These are phyloP conservation scores for Coemansia sp. DNA, from an alignment of 192 early-diverging fungal species.

Conservation along the genomic window DNA sequence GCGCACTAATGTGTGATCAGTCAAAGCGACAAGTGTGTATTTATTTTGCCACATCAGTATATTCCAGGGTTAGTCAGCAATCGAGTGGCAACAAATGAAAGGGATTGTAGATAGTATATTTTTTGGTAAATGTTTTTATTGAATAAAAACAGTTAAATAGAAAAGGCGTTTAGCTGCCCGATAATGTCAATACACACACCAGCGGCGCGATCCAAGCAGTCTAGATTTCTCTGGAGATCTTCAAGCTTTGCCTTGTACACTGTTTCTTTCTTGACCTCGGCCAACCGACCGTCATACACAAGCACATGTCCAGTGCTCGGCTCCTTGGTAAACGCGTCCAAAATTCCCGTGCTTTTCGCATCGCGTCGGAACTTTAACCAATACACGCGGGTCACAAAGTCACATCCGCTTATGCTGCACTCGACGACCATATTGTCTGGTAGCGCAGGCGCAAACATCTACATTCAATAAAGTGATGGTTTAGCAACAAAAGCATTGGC, in stretches of 20 bases:
- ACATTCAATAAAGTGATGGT: not conserved
- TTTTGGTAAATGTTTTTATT: not conserved
- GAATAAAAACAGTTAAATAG: conserved; percentile 4
- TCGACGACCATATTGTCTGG: conserved; percentile 46
- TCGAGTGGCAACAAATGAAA: not conserved
- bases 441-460: conserved; percentile 48
- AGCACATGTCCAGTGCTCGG: conserved; percentile 40
- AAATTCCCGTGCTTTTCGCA: conserved; percentile 28
- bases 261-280: conserved; percentile 37
- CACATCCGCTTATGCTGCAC: conserved; percentile 19
- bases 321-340: conserved; percentile 46
- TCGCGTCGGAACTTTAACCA: conserved; percentile 38
- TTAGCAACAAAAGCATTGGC: not conserved
- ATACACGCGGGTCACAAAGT: conserved; percentile 25
- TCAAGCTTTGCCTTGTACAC: conserved; percentile 24
- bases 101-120: too few species aligned
- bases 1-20: conserved; percentile 1
- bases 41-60: not conserved
- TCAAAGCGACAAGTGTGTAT: not conserved
- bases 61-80: not conserved
- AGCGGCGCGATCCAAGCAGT: conserved; percentile 19
- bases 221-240: conserved; percentile 12
- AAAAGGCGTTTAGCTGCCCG: conserved; percentile 45
- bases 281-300: conserved; percentile 35
- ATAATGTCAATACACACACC: conserved; percentile 33